These are phyloP conservation scores for Taphrina communis DNA, from an alignment of 1,139 yeast genomes.

Conservation along the genomic window DNA sequence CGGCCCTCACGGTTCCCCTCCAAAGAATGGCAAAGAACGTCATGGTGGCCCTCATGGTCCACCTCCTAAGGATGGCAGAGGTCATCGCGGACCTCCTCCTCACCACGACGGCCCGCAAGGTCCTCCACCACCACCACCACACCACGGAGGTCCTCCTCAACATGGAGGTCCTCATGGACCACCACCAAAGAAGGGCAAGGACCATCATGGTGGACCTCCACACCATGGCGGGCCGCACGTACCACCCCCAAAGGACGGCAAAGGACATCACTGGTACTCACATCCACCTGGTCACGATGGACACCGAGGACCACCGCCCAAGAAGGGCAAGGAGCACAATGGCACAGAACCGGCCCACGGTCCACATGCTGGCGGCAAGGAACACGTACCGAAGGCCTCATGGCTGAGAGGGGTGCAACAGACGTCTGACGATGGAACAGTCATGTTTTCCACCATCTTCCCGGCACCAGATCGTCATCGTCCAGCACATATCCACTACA, in stretches of 20 bases:
- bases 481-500: constrained; percentile 16
- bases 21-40: constrained; percentile 19
- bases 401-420: constrained; percentile 15
- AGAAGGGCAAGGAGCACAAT: constrained; percentile 12
- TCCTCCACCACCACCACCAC: constrained; percentile 10
- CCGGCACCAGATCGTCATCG: constrained; percentile 2
- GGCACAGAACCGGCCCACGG: background rate
- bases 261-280: constrained; percentile 9
- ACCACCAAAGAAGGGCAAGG: constrained; percentile 7
- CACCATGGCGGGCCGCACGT: background rate
- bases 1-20: background rate
- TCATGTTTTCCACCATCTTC: constrained; percentile 19
- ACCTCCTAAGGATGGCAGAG: constrained; percentile 9
- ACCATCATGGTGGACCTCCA: constrained; percentile 10
- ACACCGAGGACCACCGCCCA: constrained; percentile 9
- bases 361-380: background rate
- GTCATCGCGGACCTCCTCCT: constrained; percentile 4
- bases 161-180: constrained; percentile 2
- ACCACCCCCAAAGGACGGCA: constrained; percentile 17
- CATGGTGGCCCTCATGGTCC: constrained; percentile 1
- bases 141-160: background rate
- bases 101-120: background rate
- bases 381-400: background rate
- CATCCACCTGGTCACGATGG: constrained; percentile 6
- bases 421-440: constrained; percentile 6